phyloP scores from a whole-genome alignment of 176 grass and related monocot genomes.

The Leersia perrieri region DNA sequence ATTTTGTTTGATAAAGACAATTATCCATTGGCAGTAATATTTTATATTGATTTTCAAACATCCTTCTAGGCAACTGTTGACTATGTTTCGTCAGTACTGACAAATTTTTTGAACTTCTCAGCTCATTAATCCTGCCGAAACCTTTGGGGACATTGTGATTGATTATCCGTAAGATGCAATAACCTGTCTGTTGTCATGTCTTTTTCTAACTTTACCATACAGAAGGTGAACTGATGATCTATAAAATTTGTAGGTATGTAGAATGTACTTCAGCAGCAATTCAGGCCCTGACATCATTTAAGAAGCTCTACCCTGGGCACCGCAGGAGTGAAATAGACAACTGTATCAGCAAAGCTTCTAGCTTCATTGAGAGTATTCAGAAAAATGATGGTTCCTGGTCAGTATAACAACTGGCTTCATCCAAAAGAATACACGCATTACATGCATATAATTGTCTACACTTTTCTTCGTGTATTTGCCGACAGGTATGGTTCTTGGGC shows the following conservation, averaged over 20 bases:
- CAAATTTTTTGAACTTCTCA: constrained; percentile 41
- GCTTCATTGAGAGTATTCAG: constrained; percentile 76
- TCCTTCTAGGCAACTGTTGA: not conserved
- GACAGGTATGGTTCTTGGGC: constrained; percentile 90
- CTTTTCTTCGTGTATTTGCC: constrained; percentile 22
- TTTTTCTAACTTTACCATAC: constrained; percentile 20
- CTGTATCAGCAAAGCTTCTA: constrained; percentile 72
- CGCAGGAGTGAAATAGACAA: constrained; percentile 62
- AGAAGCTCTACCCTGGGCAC: constrained; percentile 78
- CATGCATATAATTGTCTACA: constrained; percentile 5
- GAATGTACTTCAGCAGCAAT: constrained; percentile 96
- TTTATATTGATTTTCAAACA: not conserved
- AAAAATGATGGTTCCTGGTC: constrained; percentile 81
- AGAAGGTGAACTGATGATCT: constrained; percentile 24
- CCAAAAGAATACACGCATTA: not conserved
- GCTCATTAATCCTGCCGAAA: constrained; percentile 97
- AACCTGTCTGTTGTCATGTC: constrained; percentile 1
- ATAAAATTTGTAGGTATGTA: constrained; percentile 62
- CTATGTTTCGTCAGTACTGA: constrained; percentile 25
- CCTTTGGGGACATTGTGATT: constrained; percentile 91
- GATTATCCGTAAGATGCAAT: constrained; percentile 92
- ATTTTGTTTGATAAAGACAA: not conserved
- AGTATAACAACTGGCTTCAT: constrained; percentile 19
- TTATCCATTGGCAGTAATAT: constrained; percentile 5
- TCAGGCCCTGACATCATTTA: constrained; percentile 88